Evolutionary conservation across 2,329 filamentous ascomycete species (phyloP), one percentile per base, ranked within the genome.

Genomic region (Talaromyces sp.): DNA sequence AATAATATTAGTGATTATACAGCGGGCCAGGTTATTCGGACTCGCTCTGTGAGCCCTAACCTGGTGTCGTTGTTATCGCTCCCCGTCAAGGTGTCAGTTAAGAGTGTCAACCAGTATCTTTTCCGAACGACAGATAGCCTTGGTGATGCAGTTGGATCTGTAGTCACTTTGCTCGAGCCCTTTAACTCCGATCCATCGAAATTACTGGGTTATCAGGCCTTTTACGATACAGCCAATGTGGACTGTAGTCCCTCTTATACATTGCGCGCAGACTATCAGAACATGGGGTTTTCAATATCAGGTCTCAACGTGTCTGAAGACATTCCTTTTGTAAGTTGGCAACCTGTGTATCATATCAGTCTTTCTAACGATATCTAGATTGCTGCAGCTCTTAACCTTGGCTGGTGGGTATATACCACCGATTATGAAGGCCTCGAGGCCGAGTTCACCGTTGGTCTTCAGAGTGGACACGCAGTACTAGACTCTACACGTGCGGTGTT

Each of bases 401-500:
- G 78, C 5, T 80, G 77, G 76, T 69, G 74, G 37, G 74, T 81
- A 22, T 75, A 72, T 42, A 67, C 76, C 7, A 76, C 79, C 0
- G 79, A 81, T 58, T 77, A 72, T 45, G 73, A 78, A 55, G 76
- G 75, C 0, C 76, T 75, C 1, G 57, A 62, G 5, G 78, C 75
- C 1, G 66, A 71, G 14, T 80, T 75, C 55, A 63, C 67, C 0
- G 70, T 72, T 0, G 75, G 75, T 1, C 64, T 76, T 2, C 64
- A 72, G 45, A 67, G 70, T 1, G 77, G 76, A 24, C 73, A 79
- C 39, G 74, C 75, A 0, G 75, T 72, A 4, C 58, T 78, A 5
- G 73, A 80, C 60, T 67, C 68, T 1, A 61, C 77, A 1, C 72
- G 77, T 8, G 74, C 74, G 11, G 68, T 75, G 0, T 62, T 76